phyloP scores from a whole-genome alignment of 1,284 basidiomycete species.

The Apiotrichum siamense region DNA sequence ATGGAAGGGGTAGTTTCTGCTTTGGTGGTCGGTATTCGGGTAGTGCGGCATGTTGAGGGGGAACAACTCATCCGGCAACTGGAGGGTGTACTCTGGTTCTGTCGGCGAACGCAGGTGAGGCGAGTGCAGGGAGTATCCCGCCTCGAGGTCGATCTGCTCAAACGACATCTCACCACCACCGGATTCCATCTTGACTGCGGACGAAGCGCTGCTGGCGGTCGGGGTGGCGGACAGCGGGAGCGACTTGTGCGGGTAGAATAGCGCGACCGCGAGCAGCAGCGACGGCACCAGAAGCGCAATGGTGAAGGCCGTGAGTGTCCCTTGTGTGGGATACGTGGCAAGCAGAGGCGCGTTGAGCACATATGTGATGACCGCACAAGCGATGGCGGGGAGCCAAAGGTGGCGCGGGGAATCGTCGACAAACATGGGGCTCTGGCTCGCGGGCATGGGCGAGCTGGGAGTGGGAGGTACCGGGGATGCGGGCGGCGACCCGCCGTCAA shows the following conservation, averaged over 20 bases:
- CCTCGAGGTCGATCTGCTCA: neutral
- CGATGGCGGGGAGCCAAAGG: conserved; percentile 13
- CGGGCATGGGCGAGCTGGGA: neutral
- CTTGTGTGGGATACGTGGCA: conserved; percentile 5
- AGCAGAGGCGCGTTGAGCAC: conserved; percentile 28
- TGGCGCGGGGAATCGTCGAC: neutral
- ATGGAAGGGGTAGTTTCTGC: conserved; percentile 2
- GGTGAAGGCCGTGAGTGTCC: conserved; percentile 21
- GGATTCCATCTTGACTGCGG: conserved; percentile 3
- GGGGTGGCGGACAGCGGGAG: neutral
- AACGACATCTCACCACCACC: conserved; percentile 12
- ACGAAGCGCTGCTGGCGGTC: neutral
- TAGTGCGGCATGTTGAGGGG: conserved; percentile 2
- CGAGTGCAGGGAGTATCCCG: neutral
- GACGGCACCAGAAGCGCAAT: conserved; percentile 28
- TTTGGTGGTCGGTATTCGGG: neutral
- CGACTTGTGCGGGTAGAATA: neutral
- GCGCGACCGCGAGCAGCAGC: conserved; percentile 20
- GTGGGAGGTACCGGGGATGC: neutral
- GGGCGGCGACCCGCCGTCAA: neutral
- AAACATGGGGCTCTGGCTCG: neutral
- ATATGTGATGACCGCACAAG: conserved; percentile 18
- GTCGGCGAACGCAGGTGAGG: conserved; percentile 21
- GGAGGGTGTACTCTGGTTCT: conserved; percentile 28
- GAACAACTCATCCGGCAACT: neutral